Evolutionary conservation across 768 basidiomycete genomes (phyloP).

Genomic region (Russula lepida): DNA sequence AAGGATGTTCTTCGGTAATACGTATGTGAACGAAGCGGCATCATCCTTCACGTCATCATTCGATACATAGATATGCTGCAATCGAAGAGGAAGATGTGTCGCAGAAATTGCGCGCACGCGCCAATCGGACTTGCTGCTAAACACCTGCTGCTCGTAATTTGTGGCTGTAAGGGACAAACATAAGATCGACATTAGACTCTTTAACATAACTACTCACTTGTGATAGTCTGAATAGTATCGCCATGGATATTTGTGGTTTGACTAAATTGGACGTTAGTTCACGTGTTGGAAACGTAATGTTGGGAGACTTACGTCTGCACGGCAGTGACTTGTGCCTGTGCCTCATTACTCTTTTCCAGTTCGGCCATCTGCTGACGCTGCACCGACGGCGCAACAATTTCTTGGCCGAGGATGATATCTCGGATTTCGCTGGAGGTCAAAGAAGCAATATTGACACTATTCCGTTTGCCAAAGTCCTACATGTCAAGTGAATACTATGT

Average conservation of each 20-base stretch:
- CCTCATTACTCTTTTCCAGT: conserved; percentile 92
- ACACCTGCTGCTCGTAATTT: conserved; percentile 97
- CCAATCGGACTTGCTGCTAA: conserved; percentile 99
- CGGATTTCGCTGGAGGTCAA: conserved; percentile 94
- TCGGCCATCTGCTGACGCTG: conserved; percentile 99
- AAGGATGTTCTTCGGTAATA: conserved; percentile 94
- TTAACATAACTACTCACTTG: conserved; percentile 46
- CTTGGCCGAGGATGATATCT: conserved; percentile 98
- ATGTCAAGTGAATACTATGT: conserved; percentile 19
- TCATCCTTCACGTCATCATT: conserved; percentile 99
- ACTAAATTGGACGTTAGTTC: conserved; percentile 28
- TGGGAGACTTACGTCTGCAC: conserved; percentile 62
- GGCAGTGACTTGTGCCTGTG: conserved; percentile 91
- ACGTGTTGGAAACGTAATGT: not conserved
- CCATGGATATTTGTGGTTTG: conserved; percentile 97
- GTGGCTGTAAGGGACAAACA: conserved; percentile 46
- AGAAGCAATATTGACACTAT: conserved; percentile 97
- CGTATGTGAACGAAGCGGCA: conserved; percentile 88
- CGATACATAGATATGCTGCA: conserved; percentile 98
- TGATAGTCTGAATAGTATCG: conserved; percentile 90
- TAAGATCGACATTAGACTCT: not conserved
- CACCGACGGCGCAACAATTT: conserved; percentile 90
- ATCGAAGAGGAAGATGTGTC: conserved; percentile 88
- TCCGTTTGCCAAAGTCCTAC: conserved; percentile 96
- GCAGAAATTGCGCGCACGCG: conserved; percentile 96